These are phyloP conservation scores for Fusarium sp. DNA, from an alignment of 2,329 filamentous ascomycete species.

Conservation along the genomic window DNA sequence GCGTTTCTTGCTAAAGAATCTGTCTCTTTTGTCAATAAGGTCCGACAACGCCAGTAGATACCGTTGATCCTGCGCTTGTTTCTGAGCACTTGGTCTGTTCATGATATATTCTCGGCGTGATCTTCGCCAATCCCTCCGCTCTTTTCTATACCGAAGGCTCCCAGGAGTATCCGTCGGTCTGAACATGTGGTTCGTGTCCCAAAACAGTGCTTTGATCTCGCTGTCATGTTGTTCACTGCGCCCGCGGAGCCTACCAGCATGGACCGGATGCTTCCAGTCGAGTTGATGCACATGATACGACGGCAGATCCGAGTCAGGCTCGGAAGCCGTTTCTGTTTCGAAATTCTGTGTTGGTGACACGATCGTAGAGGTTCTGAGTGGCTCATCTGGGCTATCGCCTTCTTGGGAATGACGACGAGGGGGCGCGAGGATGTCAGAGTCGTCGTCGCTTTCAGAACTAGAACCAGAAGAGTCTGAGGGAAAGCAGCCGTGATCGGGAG, in stretches of 20 bases:
- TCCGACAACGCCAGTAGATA: background rate
- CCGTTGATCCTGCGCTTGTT: background rate
- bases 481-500: background rate
- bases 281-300: conserved; percentile 6
- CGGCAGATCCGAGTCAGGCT: background rate
- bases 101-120: background rate
- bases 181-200: background rate
- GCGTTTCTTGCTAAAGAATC: background rate
- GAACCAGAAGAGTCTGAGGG: background rate
- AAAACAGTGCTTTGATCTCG: conserved; percentile 3
- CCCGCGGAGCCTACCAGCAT: background rate
- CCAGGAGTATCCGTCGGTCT: background rate
- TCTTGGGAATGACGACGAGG: background rate
- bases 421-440: background rate
- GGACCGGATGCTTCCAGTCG: background rate
- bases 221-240: background rate
- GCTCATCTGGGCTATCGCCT: background rate
- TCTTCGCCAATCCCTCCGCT: background rate
- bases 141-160: background rate
- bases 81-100: background rate
- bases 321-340: background rate
- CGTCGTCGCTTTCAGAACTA: background rate
- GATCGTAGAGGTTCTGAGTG: background rate
- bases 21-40: background rate
- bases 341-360: no score